phyloP scores from a whole-genome alignment of 805 yeast species.

The Pichia deserticola region DNA sequence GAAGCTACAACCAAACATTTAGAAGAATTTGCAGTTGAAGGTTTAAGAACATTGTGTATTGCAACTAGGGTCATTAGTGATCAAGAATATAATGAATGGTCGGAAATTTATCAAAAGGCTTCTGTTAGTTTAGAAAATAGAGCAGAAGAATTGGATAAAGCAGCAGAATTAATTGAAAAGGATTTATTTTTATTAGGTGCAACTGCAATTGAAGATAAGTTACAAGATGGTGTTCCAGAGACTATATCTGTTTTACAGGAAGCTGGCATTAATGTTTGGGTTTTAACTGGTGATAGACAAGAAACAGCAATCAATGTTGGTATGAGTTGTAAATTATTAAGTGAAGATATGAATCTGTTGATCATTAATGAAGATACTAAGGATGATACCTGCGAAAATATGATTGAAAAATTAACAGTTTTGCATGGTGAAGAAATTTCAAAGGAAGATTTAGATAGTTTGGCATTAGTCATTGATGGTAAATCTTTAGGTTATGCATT shows the following conservation, averaged over 20 bases:
- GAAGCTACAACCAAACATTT: conserved; percentile 77
- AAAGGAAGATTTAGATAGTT: conserved; percentile 60
- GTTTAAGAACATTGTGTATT: conserved; percentile 88
- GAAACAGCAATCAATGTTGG: conserved; percentile 98
- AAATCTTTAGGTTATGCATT: conserved; percentile 82
- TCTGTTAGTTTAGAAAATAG: conserved; percentile 75
- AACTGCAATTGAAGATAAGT: conserved; percentile 95
- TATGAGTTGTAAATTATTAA: conserved; percentile 88
- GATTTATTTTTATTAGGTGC: conserved; percentile 84
- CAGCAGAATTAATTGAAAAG: conserved; percentile 81
- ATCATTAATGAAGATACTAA: conserved; percentile 81
- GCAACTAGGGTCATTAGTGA: conserved; percentile 78
- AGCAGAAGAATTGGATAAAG: conserved; percentile 69
- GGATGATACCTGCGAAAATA: conserved; percentile 67
- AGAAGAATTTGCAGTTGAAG: conserved; percentile 96
- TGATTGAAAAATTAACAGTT: conserved; percentile 69
- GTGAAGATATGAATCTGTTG: conserved; percentile 93
- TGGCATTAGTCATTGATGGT: conserved; percentile 93
- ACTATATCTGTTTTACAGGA: conserved; percentile 91
- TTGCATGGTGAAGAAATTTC: conserved; percentile 60
- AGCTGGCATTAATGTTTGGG: conserved; percentile 98
- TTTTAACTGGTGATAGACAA: conserved; percentile 95
- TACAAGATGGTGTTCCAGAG: conserved; percentile 98
- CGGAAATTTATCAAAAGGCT: conserved; percentile 60
- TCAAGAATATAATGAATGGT: conserved; percentile 71